Evolutionary conservation across 129 eudicot genomes (phyloP).

Genomic region (Ambrosia trifida): DNA sequence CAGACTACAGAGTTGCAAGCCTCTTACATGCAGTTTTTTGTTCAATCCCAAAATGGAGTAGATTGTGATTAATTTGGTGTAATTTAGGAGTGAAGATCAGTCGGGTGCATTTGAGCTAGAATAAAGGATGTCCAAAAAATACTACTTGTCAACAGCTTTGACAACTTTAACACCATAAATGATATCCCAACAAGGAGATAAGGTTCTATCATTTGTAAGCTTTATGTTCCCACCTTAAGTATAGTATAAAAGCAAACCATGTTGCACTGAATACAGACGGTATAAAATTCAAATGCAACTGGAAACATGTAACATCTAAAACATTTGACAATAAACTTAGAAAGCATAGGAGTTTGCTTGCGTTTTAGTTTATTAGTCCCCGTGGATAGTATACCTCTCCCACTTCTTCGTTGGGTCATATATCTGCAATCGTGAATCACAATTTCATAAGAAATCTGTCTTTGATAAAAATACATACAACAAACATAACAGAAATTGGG

Average conservation of each 20-base stretch:
- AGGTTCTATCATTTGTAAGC: slow-evolving; percentile 11
- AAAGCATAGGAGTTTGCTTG: slow-evolving; percentile 12
- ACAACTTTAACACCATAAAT: slow-evolving; percentile 1
- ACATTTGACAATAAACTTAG: slow-evolving; percentile 9
- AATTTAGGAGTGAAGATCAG: no score
- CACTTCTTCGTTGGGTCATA: slow-evolving; percentile 98
- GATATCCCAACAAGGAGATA: not conserved
- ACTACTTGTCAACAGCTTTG: not conserved
- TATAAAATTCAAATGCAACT: slow-evolving; percentile 19
- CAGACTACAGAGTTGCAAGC: no score
- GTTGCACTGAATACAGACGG: slow-evolving; percentile 6
- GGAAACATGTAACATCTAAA: slow-evolving; percentile 4
- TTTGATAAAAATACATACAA: not conserved
- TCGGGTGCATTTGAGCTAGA: no score
- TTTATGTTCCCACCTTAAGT: slow-evolving; percentile 13
- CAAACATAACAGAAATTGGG: not conserved
- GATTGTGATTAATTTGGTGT: no score
- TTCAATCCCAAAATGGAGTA: no score
- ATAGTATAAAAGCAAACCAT: slow-evolving; percentile 3
- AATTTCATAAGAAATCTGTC: not conserved
- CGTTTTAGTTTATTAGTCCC: slow-evolving; percentile 50
- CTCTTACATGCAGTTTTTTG: no score
- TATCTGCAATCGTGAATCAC: slow-evolving; percentile 70
- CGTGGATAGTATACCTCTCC: slow-evolving; percentile 96
- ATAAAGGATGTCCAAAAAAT: no score